Percentiles rank a stretch among this genome's conserved stretches.
These are phyloP conservation scores for Suillus subalutaceus DNA, from an alignment of 768 basidiomycete genomes.

Conservation along the genomic window DNA sequence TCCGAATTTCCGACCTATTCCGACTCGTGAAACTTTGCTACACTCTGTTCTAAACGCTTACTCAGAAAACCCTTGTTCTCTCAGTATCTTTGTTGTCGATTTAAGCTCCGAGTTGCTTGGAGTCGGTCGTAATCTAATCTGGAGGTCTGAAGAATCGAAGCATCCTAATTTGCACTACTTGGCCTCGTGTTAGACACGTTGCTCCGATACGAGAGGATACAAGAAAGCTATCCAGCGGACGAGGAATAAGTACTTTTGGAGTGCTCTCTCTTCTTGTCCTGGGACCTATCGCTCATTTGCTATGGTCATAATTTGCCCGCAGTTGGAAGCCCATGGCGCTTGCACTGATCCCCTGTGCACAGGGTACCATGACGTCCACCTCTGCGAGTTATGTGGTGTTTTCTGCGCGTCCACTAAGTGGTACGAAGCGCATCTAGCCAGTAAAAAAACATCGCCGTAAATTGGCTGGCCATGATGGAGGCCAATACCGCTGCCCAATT, in stretches of 20 bases:
- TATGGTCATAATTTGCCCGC: slow-evolving; percentile 36
- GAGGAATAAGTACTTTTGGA: not conserved
- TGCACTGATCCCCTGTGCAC: slow-evolving; percentile 38
- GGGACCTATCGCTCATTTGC: not conserved
- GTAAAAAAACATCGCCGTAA: slow-evolving; percentile 34
- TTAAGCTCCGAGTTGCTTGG: not conserved
- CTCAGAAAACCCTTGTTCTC: not conserved
- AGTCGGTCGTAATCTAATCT: not conserved
- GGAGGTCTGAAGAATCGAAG: not conserved
- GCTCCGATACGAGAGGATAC: slow-evolving; percentile 2
- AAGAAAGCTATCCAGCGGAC: not conserved
- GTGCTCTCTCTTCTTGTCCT: not conserved
- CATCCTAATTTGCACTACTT: not conserved
- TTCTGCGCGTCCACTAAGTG: slow-evolving; percentile 28
- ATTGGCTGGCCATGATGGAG: slow-evolving; percentile 23
- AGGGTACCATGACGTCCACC: slow-evolving; percentile 38
- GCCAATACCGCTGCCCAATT: slow-evolving; percentile 31
- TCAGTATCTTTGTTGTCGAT: not conserved
- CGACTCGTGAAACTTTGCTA: not conserved
- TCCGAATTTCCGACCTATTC: not conserved
- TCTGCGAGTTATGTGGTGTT: slow-evolving; percentile 43
- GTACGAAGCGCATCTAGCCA: slow-evolving; percentile 34
- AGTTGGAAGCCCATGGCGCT: slow-evolving; percentile 37
- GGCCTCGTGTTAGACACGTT: slow-evolving; percentile 7
- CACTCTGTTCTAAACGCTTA: not conserved